Percentiles rank a stretch among this genome's conserved stretches.
phyloP scores from a whole-genome alignment of 176 grass and related monocot genomes.

The Calamus simplicifolius region DNA sequence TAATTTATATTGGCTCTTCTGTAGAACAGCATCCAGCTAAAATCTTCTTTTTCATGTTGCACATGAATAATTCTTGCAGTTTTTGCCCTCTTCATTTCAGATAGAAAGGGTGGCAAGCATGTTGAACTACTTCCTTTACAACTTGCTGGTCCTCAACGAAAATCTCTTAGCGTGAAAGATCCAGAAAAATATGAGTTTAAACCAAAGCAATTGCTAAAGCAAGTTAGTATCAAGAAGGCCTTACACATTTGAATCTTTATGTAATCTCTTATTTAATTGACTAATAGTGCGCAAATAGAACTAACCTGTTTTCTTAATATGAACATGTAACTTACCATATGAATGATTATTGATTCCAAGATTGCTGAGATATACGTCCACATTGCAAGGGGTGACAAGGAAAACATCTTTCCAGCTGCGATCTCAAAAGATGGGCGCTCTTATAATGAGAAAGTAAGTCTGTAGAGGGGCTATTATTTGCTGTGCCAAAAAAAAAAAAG shows the following conservation, averaged over 20 bases:
- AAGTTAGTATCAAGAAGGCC: slow-evolving; percentile 32
- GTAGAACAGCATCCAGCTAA: no score
- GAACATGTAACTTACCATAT: no score
- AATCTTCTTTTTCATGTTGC: no score
- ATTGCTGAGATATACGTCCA: slow-evolving; percentile 94
- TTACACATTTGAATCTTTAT: neutral
- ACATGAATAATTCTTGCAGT: slow-evolving; percentile 1
- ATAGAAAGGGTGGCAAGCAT: slow-evolving; percentile 94
- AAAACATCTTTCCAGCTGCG: slow-evolving; percentile 71
- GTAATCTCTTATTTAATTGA: no score
- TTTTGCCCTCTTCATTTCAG: slow-evolving; percentile 23
- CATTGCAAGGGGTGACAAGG: slow-evolving; percentile 87
- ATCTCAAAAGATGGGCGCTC: slow-evolving; percentile 91
- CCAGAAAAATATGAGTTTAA: slow-evolving; percentile 97
- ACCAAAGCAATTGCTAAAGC: slow-evolving; percentile 85
- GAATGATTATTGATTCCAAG: slow-evolving; percentile 25
- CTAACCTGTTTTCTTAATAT: no score
- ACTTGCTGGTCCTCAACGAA: slow-evolving; percentile 93
- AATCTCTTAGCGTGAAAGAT: slow-evolving; percentile 91
- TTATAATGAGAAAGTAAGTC: slow-evolving; percentile 69
- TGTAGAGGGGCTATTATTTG: no score
- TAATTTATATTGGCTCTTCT: no score
- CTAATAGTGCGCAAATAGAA: no score
- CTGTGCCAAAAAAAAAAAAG: no score
- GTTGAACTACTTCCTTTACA: slow-evolving; percentile 99